Evolutionary conservation across 2,329 filamentous ascomycete species (phyloP).

Genomic region (Epicoccum sorghinum): DNA sequence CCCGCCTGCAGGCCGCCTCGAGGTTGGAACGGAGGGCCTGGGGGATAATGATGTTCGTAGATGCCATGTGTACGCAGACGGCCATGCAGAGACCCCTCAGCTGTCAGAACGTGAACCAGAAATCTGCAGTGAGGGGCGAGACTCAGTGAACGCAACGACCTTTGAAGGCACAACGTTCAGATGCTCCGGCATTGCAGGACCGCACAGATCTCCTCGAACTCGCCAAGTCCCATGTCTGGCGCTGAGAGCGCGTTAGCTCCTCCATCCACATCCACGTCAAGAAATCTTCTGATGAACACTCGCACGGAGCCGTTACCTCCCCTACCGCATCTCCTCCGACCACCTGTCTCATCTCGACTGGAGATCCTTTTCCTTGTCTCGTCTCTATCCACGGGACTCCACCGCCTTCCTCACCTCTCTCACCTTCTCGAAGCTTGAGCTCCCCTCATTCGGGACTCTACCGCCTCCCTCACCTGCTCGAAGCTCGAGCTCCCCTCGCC

Average conservation of each 20-base stretch:
- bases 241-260: conserved; percentile 33
- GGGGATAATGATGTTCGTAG: conserved; percentile 4
- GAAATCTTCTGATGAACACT: conserved; percentile 37
- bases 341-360: conserved; percentile 33
- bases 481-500: conserved; percentile 25
- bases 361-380: conserved; percentile 23
- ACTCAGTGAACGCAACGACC: background rate
- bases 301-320: conserved; percentile 35
- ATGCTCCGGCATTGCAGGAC: conserved; percentile 12
- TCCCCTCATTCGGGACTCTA: conserved; percentile 24
- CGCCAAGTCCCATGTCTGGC: conserved; percentile 27
- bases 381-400: conserved; percentile 26
- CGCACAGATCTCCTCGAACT: conserved; percentile 21
- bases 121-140: background rate
- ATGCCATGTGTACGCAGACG: background rate
- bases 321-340: conserved; percentile 35
- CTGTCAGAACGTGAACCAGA: background rate
- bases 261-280: conserved; percentile 40
- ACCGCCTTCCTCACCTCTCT: conserved; percentile 24
- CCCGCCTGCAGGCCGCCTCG: conserved; percentile 23
- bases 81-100: background rate
- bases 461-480: conserved; percentile 22
- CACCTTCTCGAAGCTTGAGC: conserved; percentile 28
- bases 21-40: conserved; percentile 12
- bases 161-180: conserved; percentile 6